Evolutionary conservation across 352 stramenopile genomes (phyloP), one percentile per base, ranked within the genome.

Genomic region (Lagenidium giganteum): DNA sequence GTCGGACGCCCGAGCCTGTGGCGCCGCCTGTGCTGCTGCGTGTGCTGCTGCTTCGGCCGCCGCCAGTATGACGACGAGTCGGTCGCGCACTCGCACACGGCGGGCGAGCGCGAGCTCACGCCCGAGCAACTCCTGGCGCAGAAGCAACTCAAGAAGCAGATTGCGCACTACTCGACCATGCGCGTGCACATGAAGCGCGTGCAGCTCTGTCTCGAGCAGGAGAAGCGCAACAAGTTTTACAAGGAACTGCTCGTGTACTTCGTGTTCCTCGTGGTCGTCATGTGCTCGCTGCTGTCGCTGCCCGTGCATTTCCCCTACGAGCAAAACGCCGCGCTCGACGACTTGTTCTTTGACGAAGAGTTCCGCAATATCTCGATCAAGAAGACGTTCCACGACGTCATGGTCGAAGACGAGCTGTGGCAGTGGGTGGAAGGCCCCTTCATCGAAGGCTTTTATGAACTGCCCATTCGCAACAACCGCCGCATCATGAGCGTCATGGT

Each of bases 151-250:
- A 70, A 81, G 35, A 51, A 74, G 34, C n/a, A 87, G 42, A 73
- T 87, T 29, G 65, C 67, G 14, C 53, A 78, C 46, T 88, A 84
- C 60, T 87, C 75, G 40, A 88, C 56, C n/a, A 87, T 87, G 75
- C 70, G 78, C 26, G 72, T 91, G 38, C 71, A 91, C 61, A 88
- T 91, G 75, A 91, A 87, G 51, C 72, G 76, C 47, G 78, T 88
- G 60, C 78, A 88, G 49, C 54, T 87, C 27, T 83, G 71, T 42
- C 61, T 88, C 20, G 75, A 90, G 51, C 74, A 88, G 42, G 78
- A 87, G 53, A 88, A 88, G 44, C 72, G 76, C 59, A 88, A 86
- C 58, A 83, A 82, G 40, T 88, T 88, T 32, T 90, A 90, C 68
- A 70, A 75, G 46, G 78, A 90, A 28, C 54, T 90, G 14, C 46